These are phyloP conservation scores for Mycena vulgaris DNA, from an alignment of 768 basidiomycete genomes.

Conservation along the genomic window DNA sequence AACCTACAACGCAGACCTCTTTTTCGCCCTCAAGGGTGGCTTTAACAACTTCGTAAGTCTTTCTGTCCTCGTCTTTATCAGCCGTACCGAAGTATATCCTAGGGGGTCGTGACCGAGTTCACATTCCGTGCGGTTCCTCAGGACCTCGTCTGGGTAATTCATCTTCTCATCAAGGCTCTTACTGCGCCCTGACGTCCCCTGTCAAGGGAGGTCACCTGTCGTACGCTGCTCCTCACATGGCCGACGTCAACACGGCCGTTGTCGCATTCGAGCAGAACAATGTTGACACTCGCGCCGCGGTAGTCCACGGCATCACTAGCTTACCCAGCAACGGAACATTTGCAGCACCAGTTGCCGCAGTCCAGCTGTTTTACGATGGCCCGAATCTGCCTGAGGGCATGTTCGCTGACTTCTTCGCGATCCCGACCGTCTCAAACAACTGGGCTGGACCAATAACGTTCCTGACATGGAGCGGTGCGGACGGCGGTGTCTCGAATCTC, in stretches of 20 bases:
- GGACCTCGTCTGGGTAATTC: slow-evolving; percentile 19
- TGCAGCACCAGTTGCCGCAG: slow-evolving; percentile 1
- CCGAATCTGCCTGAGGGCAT: slow-evolving; percentile 18
- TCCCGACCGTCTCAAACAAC: slow-evolving; percentile 20
- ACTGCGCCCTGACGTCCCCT: not conserved
- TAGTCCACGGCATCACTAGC: slow-evolving; percentile 17
- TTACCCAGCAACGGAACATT: slow-evolving; percentile 21
- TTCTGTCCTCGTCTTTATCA: not conserved
- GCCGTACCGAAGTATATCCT: not conserved
- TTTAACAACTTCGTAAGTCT: slow-evolving; percentile 30
- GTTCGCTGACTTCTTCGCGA: slow-evolving; percentile 30
- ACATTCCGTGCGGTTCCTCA: slow-evolving; percentile 28
- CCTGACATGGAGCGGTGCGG: slow-evolving; percentile 26
- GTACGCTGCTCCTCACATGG: slow-evolving; percentile 1
- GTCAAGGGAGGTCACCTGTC: slow-evolving; percentile 22
- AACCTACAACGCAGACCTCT: slow-evolving; percentile 4
- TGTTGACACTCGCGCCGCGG: slow-evolving; percentile 19
- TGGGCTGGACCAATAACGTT: slow-evolving; percentile 30
- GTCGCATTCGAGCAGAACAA: slow-evolving; percentile 27
- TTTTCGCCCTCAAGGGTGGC: slow-evolving; percentile 30
- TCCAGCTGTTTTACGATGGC: slow-evolving; percentile 32
- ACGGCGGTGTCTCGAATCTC: slow-evolving; percentile 26
- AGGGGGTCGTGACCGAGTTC: slow-evolving; percentile 33
- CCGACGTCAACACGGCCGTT: slow-evolving; percentile 27
- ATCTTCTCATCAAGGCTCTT: too few species aligned